These are phyloP conservation scores for Beauveria pseudobassiana DNA, from an alignment of 2,329 filamentous ascomycete genomes.

Conservation along the genomic window DNA sequence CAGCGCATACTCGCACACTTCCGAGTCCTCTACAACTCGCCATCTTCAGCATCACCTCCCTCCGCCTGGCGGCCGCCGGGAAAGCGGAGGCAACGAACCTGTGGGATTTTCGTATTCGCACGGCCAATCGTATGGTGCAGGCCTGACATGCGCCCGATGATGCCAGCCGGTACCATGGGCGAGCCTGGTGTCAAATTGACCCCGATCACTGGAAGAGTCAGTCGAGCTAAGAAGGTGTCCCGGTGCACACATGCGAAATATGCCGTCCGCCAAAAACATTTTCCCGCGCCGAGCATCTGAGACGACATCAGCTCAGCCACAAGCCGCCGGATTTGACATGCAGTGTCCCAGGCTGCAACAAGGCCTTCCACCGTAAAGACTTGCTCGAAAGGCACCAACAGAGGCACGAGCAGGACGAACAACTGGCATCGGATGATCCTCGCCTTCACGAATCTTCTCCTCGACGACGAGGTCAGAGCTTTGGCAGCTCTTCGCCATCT, in stretches of 20 bases:
- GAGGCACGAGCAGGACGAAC: conserved; percentile 28
- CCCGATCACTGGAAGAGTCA: conserved; percentile 49
- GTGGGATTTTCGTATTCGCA: conserved; percentile 7
- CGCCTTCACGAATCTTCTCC: not conserved
- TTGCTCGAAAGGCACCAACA: conserved; percentile 50
- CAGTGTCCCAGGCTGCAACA: conserved; percentile 45
- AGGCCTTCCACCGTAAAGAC: conserved; percentile 51
- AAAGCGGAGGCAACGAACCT: not conserved
- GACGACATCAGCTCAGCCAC: conserved; percentile 55
- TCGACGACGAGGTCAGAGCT: conserved; percentile 9
- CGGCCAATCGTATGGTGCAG: not conserved
- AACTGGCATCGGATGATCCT: conserved; percentile 21
- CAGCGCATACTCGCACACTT: conserved; percentile 14
- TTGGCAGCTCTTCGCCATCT: conserved; percentile 13
- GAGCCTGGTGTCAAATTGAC: conserved; percentile 43
- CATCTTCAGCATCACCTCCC: conserved; percentile 6
- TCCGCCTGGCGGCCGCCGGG: not conserved
- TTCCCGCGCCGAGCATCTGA: conserved; percentile 55
- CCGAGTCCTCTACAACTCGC: conserved; percentile 7
- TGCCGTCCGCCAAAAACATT: conserved; percentile 51
- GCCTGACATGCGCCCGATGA: conserved; percentile 32
- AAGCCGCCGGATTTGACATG: conserved; percentile 46
- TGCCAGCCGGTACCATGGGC: conserved; percentile 22
- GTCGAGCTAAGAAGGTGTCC: conserved; percentile 52
- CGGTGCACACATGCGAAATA: conserved; percentile 46